A percentile compares a stretch with the other conserved stretches of the same genome.
These are phyloP conservation scores for Rhodomyrtus psidioides DNA, from an alignment of 441 rosid species.

Conservation along the genomic window DNA sequence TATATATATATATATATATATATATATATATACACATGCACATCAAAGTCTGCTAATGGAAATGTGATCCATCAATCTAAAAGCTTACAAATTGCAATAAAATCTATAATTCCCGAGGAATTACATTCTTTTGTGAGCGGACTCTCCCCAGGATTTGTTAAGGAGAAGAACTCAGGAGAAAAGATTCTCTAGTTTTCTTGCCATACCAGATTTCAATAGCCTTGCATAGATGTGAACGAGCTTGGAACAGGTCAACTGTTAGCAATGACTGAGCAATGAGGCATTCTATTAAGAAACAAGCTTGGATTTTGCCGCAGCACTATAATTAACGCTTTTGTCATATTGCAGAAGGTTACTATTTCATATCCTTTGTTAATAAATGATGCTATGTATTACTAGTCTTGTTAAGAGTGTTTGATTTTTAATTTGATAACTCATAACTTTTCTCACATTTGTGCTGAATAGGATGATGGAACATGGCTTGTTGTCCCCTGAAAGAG, in stretches of 20 bases:
- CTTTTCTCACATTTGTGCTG: neutral
- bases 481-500: conserved; percentile 64
- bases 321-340: neutral
- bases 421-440: neutral
- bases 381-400: neutral
- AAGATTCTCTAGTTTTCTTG: neutral
- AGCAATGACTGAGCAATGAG: neutral
- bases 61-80: neutral
- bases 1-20: no score
- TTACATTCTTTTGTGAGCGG: neutral
- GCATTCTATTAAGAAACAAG: neutral
- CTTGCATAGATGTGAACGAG: neutral
- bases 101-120: neutral
- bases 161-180: neutral
- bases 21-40: no score
- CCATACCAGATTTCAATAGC: neutral
- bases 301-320: neutral
- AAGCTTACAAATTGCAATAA: neutral
- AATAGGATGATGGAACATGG: conserved; percentile 98
- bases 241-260: neutral
- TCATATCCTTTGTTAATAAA: neutral
- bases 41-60: neutral
- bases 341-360: neutral
- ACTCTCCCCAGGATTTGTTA: neutral
- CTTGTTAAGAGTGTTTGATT: neutral